Evolutionary conservation across 805 yeast species (phyloP).

Genomic region (Nakazawaea pomicola): DNA sequence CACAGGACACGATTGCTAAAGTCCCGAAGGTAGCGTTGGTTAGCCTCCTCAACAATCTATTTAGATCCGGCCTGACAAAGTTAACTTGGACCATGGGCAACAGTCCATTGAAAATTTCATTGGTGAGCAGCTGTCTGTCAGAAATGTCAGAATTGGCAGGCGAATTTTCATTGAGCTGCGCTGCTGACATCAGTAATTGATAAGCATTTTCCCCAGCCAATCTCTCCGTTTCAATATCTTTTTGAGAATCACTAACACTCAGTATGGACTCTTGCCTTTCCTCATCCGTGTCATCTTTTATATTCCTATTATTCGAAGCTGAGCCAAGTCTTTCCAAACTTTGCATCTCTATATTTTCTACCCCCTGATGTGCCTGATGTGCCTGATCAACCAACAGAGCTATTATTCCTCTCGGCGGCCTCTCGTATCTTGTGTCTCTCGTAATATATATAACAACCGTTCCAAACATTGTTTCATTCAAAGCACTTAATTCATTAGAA

Average conservation of each 20-base stretch:
- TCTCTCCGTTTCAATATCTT: neutral
- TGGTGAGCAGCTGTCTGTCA: slow-evolving; percentile 11
- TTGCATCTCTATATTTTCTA: no score
- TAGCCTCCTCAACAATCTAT: slow-evolving; percentile 17
- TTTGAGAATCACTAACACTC: neutral
- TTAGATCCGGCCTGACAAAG: slow-evolving; percentile 22
- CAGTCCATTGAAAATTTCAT: slow-evolving; percentile 16
- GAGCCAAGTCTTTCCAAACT: no score
- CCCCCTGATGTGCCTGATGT: no score
- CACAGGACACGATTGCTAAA: slow-evolving; percentile 31
- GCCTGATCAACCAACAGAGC: no score
- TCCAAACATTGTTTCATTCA: slow-evolving; percentile 13
- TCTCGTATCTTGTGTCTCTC: slow-evolving; percentile 8
- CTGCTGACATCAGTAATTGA: neutral
- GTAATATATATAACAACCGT: slow-evolving; percentile 16
- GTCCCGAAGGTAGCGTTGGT: slow-evolving; percentile 19
- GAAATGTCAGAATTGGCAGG: slow-evolving; percentile 1
- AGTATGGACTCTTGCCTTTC: neutral
- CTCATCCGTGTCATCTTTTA: no score
- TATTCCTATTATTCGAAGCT: no score
- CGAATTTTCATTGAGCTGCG: neutral
- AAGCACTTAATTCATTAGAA: slow-evolving; percentile 22
- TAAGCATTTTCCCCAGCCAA: neutral
- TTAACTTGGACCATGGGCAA: slow-evolving; percentile 19
- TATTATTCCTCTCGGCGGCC: no score